Conservation (phyloP, 176 grass and related monocot genomes). For the Triticum dicoccoides region DNA sequence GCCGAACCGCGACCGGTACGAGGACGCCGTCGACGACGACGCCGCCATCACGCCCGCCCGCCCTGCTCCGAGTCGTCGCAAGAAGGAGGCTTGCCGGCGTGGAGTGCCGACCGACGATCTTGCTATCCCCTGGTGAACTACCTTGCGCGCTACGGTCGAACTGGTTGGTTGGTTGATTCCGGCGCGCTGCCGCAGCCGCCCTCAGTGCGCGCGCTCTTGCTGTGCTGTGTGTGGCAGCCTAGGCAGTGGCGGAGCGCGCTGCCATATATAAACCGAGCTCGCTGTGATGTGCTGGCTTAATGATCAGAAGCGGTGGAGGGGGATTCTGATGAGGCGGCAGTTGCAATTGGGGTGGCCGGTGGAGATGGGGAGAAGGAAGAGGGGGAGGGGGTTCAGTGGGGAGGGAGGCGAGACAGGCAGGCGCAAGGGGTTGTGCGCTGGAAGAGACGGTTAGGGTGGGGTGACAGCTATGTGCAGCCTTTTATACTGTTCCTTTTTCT, state of each 20-base stretch:
- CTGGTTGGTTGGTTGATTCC: neutral
- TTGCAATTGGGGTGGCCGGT: neutral
- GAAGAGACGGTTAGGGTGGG: conserved; percentile 40
- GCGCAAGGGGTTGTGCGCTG: conserved; percentile 38
- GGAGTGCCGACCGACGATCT: neutral
- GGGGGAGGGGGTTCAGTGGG: neutral
- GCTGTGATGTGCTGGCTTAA: conserved; percentile 30
- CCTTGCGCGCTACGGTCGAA: neutral
- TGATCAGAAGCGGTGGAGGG: conserved; percentile 21
- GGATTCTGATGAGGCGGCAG: conserved; percentile 27
- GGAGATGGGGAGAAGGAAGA: neutral
- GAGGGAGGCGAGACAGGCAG: conserved; percentile 10
- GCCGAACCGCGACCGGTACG: conserved; percentile 70
- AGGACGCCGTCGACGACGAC: conserved; percentile 5
- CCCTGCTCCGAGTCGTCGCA: neutral
- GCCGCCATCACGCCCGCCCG: neutral
- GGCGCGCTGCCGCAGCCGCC: conserved; percentile 12
- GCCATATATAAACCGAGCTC: neutral
- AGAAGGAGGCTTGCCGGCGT: neutral
- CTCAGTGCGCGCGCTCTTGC: neutral
- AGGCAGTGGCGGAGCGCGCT: neutral
- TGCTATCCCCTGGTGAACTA: neutral
- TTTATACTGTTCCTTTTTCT: conserved; percentile 8
- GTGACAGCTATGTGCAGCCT: conserved; percentile 32
- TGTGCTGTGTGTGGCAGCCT: neutral